phyloP scores from a whole-genome alignment of 305 asterid genomes.

The Euphrasia arctica region DNA sequence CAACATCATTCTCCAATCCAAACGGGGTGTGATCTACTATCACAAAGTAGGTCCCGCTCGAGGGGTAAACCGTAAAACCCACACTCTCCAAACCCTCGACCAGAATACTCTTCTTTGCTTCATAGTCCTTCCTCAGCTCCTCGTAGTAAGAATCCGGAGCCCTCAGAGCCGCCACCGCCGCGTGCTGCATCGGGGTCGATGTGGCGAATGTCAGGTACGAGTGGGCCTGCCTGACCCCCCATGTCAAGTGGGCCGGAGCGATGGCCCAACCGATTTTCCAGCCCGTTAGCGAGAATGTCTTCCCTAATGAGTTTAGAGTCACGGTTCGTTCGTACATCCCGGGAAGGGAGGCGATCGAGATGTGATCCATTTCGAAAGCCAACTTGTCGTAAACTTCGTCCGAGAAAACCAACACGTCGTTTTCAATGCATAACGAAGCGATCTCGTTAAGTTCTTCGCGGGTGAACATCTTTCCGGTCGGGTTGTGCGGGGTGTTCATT shows the following conservation, averaged over 20 bases:
- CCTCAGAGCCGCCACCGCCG: constrained; percentile 68
- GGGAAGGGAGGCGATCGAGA: constrained; percentile 89
- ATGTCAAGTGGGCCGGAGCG: constrained; percentile 82
- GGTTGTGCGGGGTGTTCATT: constrained; percentile 90
- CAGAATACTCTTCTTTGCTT: constrained; percentile 61
- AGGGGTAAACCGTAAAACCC: constrained; percentile 73
- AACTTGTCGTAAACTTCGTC: constrained; percentile 94
- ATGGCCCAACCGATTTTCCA: constrained; percentile 99
- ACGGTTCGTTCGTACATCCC: constrained; percentile 87
- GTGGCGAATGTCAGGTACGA: constrained; percentile 87
- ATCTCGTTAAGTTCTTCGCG: constrained; percentile 60
- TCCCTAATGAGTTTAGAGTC: constrained; percentile 83
- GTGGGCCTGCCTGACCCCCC: constrained; percentile 95
- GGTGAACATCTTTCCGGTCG: constrained; percentile 93
- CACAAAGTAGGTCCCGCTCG: constrained; percentile 90
- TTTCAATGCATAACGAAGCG: constrained; percentile 58
- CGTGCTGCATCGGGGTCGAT: constrained; percentile 91
- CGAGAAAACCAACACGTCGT: constrained; percentile 68
- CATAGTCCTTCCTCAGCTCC: constrained; percentile 71
- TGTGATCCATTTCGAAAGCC: constrained; percentile 80
- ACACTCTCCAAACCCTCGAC: constrained; percentile 74
- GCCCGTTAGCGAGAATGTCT: constrained; percentile 90
- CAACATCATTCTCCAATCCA: constrained; percentile 73
- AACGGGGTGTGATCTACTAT: constrained; percentile 87
- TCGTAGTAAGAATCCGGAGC: constrained; percentile 74